Evolutionary conservation across 1,284 basidiomycete genomes (phyloP), one percentile per base, ranked within the genome.

Genomic region (Moesziomyces antarcticus): DNA sequence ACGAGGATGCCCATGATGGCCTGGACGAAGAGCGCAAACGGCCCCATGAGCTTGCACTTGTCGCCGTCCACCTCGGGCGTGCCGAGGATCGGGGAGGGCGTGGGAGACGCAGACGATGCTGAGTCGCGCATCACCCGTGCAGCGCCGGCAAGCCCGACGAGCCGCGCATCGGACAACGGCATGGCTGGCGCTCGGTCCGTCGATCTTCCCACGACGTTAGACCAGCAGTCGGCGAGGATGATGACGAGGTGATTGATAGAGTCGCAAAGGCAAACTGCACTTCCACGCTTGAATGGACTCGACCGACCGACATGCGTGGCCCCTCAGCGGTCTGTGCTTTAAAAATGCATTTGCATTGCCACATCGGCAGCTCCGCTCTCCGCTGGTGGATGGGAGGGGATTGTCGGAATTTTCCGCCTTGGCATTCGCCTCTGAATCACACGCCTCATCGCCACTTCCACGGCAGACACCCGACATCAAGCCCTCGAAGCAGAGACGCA

Each of bases 1-100:
- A 97, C 94, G 27, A 98, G 85, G 21, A 94, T 84, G 25, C 94
- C 95, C 91, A 98, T 92, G 54, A 93, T 86, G 3, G 85, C 90
- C 84, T 94, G 93, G 20, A 92, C 91, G 59, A 75, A 66, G 41
- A 83, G 69, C 13, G 64, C 69, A 56, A 75, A 80, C 1, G 79
- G 79, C 7, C 79, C 79, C 51, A 80, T 61, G 35, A 80, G 75
- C 44, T 71, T 71, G 63, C 79, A 80, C n/a, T 72, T 66, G 65
- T 61, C 64, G 42, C 69, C 54, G 51, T 77, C 77, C n/a, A 79
- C 68, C 52, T 77, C 73, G 13, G 71, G 67, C 16, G 56, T 37
- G 44, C 60, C 64, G 48, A 60, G 58, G 56, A 60, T 58, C 8
- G 64, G 59, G 5, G 56, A 20, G 6, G 66, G 49, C 21, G 66